A percentile compares a stretch with the other conserved stretches of the same genome.
Evolutionary conservation across 2,329 filamentous ascomycete species (phyloP).

Genomic region (Lecanosticta acicola): DNA sequence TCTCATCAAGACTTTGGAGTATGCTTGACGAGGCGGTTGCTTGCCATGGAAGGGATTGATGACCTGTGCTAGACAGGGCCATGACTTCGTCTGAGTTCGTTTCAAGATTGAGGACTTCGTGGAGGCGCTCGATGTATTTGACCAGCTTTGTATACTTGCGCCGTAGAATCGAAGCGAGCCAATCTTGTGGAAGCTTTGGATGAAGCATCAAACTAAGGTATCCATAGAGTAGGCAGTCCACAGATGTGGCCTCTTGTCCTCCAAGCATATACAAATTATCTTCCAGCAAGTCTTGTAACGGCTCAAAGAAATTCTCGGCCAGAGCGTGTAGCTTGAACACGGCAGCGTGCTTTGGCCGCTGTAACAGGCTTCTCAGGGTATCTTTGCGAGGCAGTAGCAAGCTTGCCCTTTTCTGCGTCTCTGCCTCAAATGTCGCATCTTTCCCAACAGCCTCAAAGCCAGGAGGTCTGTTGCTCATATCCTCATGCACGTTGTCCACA

Average conservation of each 20-base stretch:
- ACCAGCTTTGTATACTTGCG: slow-evolving; percentile 41
- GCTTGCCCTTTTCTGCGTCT: slow-evolving; percentile 37
- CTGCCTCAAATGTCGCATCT: slow-evolving; percentile 27
- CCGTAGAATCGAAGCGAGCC: slow-evolving; percentile 55
- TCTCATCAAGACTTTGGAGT: slow-evolving; percentile 8
- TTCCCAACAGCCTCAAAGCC: slow-evolving; percentile 29
- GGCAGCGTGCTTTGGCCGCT: slow-evolving; percentile 61
- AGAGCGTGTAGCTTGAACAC: slow-evolving; percentile 72
- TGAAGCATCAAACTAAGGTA: slow-evolving; percentile 71
- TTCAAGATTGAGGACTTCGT: slow-evolving; percentile 18
- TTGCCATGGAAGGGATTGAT: slow-evolving; percentile 23
- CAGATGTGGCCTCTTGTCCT: slow-evolving; percentile 49
- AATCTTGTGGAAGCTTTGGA: slow-evolving; percentile 56
- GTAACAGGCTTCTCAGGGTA: slow-evolving; percentile 58
- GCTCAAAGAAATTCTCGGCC: slow-evolving; percentile 64
- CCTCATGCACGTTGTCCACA: slow-evolving; percentile 38
- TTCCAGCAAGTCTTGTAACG: slow-evolving; percentile 59
- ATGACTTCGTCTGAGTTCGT: slow-evolving; percentile 24
- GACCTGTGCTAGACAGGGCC: slow-evolving; percentile 6
- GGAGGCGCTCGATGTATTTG: slow-evolving; percentile 36
- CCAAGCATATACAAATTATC: slow-evolving; percentile 52
- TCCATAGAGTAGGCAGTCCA: slow-evolving; percentile 76
- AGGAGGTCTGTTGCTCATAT: slow-evolving; percentile 31
- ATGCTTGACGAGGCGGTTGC: slow-evolving; percentile 6
- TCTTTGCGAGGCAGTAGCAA: slow-evolving; percentile 52